Conservation (phyloP, 805 yeast genomes). For the Monosporozyma servazzii region DNA sequence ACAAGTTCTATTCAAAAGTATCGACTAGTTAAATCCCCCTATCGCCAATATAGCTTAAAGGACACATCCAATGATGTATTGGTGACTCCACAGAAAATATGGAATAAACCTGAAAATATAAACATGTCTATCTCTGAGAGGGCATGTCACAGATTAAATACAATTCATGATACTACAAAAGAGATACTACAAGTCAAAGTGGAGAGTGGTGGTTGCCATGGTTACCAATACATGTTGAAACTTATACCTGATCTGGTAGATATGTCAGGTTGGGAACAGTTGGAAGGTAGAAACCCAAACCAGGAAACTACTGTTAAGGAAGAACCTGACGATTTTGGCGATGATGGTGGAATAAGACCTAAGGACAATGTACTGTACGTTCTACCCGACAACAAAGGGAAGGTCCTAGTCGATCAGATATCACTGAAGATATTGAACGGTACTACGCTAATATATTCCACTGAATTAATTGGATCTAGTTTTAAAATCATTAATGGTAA, state of each 20-base stretch:
- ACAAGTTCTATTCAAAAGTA: neutral
- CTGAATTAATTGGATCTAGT: constrained; percentile 89
- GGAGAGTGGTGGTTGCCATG: constrained; percentile 97
- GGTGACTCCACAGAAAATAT: constrained; percentile 2
- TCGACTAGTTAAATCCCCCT: neutral
- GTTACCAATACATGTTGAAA: constrained; percentile 79
- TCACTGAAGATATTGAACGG: constrained; percentile 77
- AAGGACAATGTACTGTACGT: constrained; percentile 15
- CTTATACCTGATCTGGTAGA: constrained; percentile 44
- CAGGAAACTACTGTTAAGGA: constrained; percentile 6
- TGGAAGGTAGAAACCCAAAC: constrained; percentile 8
- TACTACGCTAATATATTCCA: constrained; percentile 77
- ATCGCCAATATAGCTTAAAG: neutral
- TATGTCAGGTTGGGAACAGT: constrained; percentile 5
- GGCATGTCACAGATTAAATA: constrained; percentile 21
- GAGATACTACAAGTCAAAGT: constrained; percentile 62
- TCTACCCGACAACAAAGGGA: constrained; percentile 51
- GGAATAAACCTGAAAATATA: constrained; percentile 8
- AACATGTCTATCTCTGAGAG: constrained; percentile 20
- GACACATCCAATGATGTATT: constrained; percentile 19
- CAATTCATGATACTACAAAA: constrained; percentile 18
- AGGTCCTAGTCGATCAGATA: constrained; percentile 67
- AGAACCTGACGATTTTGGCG: constrained; percentile 15
- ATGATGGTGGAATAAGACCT: constrained; percentile 17
- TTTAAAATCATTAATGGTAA: constrained; percentile 90